Conservation (phyloP, 1,284 basidiomycete species). For the Peniophora sp. region DNA sequence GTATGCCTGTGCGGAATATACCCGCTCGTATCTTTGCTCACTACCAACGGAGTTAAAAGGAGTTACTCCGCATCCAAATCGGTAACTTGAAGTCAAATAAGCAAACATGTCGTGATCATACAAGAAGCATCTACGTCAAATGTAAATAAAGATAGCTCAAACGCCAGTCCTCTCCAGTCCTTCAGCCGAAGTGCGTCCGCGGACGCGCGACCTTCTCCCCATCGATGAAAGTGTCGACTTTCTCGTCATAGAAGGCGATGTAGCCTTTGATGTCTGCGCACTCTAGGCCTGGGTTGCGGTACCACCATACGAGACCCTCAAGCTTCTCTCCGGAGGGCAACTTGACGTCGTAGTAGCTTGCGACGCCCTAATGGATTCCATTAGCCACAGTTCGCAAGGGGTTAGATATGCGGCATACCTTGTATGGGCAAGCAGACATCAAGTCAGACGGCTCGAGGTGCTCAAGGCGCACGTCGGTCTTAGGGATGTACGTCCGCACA, state of each 20-base stretch:
- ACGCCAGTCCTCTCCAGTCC: no score
- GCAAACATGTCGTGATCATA: no score
- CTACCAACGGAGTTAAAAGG: no score
- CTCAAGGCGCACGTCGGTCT: constrained; percentile 44
- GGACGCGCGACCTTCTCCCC: neutral
- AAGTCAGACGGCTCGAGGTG: constrained; percentile 39
- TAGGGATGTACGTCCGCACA: constrained; percentile 54
- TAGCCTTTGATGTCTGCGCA: constrained; percentile 3
- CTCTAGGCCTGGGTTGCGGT: constrained; percentile 3
- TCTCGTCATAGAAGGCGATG: constrained; percentile 5
- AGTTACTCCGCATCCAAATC: no score
- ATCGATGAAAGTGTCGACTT: constrained; percentile 3
- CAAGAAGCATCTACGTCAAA: no score
- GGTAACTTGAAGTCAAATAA: no score
- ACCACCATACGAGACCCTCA: constrained; percentile 5
- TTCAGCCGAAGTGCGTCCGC: constrained; percentile 1
- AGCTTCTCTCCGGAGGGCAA: constrained; percentile 1
- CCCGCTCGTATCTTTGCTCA: no score
- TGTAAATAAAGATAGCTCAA: no score
- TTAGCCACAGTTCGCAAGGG: neutral
- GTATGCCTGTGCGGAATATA: no score
- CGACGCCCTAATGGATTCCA: constrained; percentile 1
- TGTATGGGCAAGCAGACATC: constrained; percentile 53
- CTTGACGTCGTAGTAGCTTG: constrained; percentile 4
- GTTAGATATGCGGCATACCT: constrained; percentile 29